These are phyloP conservation scores for Metschnikowia henanensis DNA, from an alignment of 805 yeast genomes.

Conservation along the genomic window DNA sequence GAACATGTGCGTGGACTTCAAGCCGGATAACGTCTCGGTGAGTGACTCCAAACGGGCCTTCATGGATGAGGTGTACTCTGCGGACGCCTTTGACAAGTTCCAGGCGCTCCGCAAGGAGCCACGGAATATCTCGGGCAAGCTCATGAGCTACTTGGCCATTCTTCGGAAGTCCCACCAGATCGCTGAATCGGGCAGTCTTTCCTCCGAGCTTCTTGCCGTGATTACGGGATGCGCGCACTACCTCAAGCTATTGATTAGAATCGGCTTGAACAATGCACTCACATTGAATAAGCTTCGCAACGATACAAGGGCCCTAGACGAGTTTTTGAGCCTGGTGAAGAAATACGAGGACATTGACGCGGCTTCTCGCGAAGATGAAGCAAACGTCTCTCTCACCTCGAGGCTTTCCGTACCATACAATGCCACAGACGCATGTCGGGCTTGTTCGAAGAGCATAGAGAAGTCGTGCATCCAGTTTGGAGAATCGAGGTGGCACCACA, in stretches of 20 bases:
- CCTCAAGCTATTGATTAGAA: slow-evolving; percentile 77
- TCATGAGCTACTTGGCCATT: slow-evolving; percentile 85
- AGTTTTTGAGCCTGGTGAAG: slow-evolving; percentile 56
- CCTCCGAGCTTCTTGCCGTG: slow-evolving; percentile 71
- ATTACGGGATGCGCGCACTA: slow-evolving; percentile 94
- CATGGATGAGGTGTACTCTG: slow-evolving; percentile 26
- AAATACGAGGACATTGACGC: slow-evolving; percentile 24
- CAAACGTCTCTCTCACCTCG: slow-evolving; percentile 10
- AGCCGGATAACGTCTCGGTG: slow-evolving; percentile 16
- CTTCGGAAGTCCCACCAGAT: slow-evolving; percentile 58
- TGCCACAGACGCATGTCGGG: slow-evolving; percentile 74
- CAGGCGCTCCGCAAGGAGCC: slow-evolving; percentile 61
- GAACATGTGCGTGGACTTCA: slow-evolving; percentile 21
- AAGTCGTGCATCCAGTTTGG: slow-evolving; percentile 68
- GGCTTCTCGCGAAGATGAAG: slow-evolving; percentile 11
- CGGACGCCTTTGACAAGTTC: slow-evolving; percentile 24
- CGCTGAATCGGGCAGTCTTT: slow-evolving; percentile 42
- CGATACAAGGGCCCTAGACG: slow-evolving; percentile 60
- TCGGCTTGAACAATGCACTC: slow-evolving; percentile 78
- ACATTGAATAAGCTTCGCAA: slow-evolving; percentile 58
- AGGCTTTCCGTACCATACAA: slow-evolving; percentile 49
- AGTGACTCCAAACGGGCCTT: slow-evolving; percentile 15
- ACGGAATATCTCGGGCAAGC: slow-evolving; percentile 80
- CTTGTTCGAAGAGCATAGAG: slow-evolving; percentile 78
- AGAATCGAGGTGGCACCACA: slow-evolving; percentile 76